Percentiles rank a stretch among this genome's conserved stretches.
Evolutionary conservation across 768 basidiomycete species (phyloP).

Genomic region (Chalciporus sphaerocephalus): DNA sequence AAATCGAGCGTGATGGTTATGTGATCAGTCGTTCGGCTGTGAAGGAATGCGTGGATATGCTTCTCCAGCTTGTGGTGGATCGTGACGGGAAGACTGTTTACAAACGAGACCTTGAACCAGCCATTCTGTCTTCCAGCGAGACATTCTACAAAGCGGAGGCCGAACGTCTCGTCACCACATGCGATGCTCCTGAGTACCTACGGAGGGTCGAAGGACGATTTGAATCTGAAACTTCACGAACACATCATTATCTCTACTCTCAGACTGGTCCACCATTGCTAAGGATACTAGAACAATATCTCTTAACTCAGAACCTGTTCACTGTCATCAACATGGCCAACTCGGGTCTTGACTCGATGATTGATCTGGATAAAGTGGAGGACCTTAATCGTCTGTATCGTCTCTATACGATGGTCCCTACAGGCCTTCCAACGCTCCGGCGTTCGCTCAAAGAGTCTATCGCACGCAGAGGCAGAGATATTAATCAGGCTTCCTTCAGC

Average conservation of each 20-base stretch:
- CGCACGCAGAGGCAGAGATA: conserved; percentile 65
- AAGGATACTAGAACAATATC: conserved; percentile 69
- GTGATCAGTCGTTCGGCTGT: conserved; percentile 88
- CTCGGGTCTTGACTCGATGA: conserved; percentile 84
- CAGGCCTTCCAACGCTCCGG: conserved; percentile 62
- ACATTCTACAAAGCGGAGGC: conserved; percentile 79
- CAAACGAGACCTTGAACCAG: conserved; percentile 78
- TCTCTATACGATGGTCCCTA: conserved; percentile 63
- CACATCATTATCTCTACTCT: conserved; percentile 80
- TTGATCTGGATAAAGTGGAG: conserved; percentile 71
- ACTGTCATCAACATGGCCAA: conserved; percentile 72
- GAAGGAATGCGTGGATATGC: conserved; percentile 82
- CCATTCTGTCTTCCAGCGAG: conserved; percentile 71
- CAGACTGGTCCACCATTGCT: conserved; percentile 66
- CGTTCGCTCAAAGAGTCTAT: conserved; percentile 69
- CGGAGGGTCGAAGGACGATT: conserved; percentile 77
- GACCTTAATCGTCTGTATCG: conserved; percentile 78
- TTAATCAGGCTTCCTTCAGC: conserved; percentile 62
- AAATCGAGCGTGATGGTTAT: conserved; percentile 87
- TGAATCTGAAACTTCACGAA: conserved; percentile 76
- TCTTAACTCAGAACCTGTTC: conserved; percentile 75
- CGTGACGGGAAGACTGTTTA: conserved; percentile 61
- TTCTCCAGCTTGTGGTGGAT: conserved; percentile 60
- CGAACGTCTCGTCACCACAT: conserved; percentile 59
- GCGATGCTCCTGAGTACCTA: conserved; percentile 80